Percentiles rank a stretch among this genome's conserved stretches.
phyloP scores from a whole-genome alignment of 805 yeast species.

The Myxozyma sirexii region DNA sequence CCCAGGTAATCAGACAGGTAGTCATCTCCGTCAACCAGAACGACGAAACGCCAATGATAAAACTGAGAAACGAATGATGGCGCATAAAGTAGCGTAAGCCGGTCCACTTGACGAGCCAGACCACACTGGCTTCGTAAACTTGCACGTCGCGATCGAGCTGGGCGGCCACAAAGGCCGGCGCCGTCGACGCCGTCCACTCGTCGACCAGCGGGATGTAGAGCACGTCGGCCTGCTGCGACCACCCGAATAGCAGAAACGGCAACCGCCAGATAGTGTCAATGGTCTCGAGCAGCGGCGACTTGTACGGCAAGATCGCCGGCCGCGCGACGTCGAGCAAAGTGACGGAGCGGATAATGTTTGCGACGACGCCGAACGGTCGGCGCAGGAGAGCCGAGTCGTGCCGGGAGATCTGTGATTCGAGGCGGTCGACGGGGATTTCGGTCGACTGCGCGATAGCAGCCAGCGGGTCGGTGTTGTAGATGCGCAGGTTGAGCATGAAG shows the following conservation, averaged over 20 bases:
- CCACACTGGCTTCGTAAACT: constrained; percentile 34
- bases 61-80: constrained; percentile 34
- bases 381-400: constrained; percentile 17
- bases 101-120: constrained; percentile 39
- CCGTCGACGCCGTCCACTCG: constrained; percentile 23
- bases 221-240: constrained; percentile 33
- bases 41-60: constrained; percentile 36
- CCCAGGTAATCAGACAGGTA: constrained; percentile 22
- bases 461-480: constrained; percentile 31
- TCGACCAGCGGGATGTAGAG: constrained; percentile 37
- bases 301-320: constrained; percentile 43
- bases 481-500: constrained; percentile 39
- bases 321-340: constrained; percentile 19
- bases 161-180: constrained; percentile 30
- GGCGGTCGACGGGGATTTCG: constrained; percentile 23
- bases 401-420: constrained; percentile 9
- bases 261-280: constrained; percentile 38
- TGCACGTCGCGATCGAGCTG: constrained; percentile 38
- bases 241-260: constrained; percentile 32
- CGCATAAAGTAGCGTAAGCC: constrained; percentile 42
- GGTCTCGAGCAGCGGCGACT: constrained; percentile 37
- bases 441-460: constrained; percentile 20
- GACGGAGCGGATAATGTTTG: constrained; percentile 11
- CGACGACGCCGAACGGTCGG: constrained; percentile 5
- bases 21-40: constrained; percentile 40